Evolutionary conservation across 2,329 filamentous ascomycete genomes (phyloP), one percentile per base, ranked within the genome.

Genomic region (Ophiosphaerella narmari): DNA sequence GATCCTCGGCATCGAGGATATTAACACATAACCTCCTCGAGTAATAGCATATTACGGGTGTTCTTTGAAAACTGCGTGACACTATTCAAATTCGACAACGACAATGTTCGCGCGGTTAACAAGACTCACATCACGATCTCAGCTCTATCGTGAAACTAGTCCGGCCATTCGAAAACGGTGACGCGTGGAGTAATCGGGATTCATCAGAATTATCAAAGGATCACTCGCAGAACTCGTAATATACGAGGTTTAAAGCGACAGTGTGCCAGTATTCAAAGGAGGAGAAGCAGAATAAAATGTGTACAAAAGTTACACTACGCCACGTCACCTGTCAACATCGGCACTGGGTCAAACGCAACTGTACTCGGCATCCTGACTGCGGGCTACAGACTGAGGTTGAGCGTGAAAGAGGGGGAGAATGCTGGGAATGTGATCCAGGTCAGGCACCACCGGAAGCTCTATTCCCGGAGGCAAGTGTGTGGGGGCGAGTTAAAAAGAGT

Each of bases 371-470:
- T 18, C 47, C 55, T 9, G 14, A 40, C 3, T 64, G 61, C 31
- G 44, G 41, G 1, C 35, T 60, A 1, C 44, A 53, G 5, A 63
- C 61, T 8, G 51, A 63, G 26, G 52, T 64, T 2, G 21, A 56
- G 6, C 59, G 61, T 4, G 50, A 55, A 33, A 55, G 48, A 32
- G 61, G 61, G 12, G 61, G 61, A 9, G 59, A 63, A 18, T 64
- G 60, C 18, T 64, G 60, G 61, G 61, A 59, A 2, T 65, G 60
- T 6, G 60, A 62, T 46, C 56, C 58, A 6, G 60, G 53, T 3
- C 62, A 65, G 35, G 60, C 51, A 4, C 62, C 62, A 18, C 62
- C 60, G 12, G 52, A 59, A 32, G 60, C 62, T 13, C 46, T 65
- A 5, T 65, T 65, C 39, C 44, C 52, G 1, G 51, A 62, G 8